Evolutionary conservation across 129 eudicot genomes (phyloP).

Genomic region (Helianthus tuberosus): DNA sequence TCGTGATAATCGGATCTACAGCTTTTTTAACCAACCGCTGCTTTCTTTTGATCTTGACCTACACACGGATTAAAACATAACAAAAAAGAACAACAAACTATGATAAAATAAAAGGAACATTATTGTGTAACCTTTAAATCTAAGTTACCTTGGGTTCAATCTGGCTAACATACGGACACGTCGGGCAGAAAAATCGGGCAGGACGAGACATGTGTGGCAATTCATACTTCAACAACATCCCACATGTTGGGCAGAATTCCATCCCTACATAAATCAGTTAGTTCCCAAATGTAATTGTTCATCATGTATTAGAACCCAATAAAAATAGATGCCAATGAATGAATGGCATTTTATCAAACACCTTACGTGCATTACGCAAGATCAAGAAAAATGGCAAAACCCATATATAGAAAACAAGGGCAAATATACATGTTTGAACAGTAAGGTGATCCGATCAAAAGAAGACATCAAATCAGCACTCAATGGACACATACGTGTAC

Average conservation of each 20-base stretch:
- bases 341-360: conserved; percentile 32
- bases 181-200: conserved; percentile 69
- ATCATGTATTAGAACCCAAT: neutral
- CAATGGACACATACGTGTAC: neutral
- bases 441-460: conserved; percentile 9
- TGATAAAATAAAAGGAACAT: neutral
- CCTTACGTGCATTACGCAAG: conserved; percentile 12
- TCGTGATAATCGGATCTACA: conserved; percentile 61
- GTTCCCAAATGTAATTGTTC: neutral
- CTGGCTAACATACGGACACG: conserved; percentile 68
- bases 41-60: conserved; percentile 73
- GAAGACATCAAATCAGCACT: neutral
- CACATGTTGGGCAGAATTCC: conserved; percentile 89
- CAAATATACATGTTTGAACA: neutral
- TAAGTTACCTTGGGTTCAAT: conserved; percentile 60
- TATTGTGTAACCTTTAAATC: neutral
- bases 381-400: neutral
- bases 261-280: conserved; percentile 31
- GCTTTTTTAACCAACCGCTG: conserved; percentile 65
- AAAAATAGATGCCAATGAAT: neutral
- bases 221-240: conserved; percentile 63
- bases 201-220: conserved; percentile 55
- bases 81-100: neutral
- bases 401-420: neutral
- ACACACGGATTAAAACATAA: neutral